Evolutionary conservation across 2,329 filamentous ascomycete species (phyloP).

Genomic region (Camptophora hylomeconis): DNA sequence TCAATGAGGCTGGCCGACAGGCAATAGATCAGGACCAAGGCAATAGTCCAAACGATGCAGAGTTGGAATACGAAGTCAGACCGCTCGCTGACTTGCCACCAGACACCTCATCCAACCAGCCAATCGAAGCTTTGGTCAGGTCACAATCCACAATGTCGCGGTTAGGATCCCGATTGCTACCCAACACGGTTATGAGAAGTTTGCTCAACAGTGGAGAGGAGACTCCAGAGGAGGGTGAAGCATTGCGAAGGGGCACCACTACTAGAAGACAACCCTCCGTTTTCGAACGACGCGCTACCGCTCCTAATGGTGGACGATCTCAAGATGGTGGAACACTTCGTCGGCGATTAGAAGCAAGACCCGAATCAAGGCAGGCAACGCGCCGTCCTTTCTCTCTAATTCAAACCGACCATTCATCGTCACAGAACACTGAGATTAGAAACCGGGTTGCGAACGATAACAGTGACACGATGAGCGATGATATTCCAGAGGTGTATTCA

Average conservation of each 20-base stretch:
- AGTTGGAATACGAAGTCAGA: conserved; percentile 25
- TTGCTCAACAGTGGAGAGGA: conserved; percentile 33
- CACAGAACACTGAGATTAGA: no score
- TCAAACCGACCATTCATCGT: no score
- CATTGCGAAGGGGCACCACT: conserved; percentile 30
- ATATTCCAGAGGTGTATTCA: conserved; percentile 16
- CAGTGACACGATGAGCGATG: no score
- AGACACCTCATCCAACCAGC: not conserved
- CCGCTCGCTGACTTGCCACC: conserved; percentile 20
- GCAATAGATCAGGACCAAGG: not conserved
- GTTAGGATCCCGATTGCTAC: conserved; percentile 34
- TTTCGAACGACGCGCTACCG: no score
- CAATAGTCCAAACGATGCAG: conserved; percentile 18
- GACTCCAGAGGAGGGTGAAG: conserved; percentile 31
- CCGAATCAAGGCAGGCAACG: no score
- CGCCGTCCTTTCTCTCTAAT: no score
- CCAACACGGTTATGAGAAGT: conserved; percentile 31
- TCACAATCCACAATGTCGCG: conserved; percentile 36
- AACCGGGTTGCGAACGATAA: no score
- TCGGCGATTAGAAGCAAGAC: no score
- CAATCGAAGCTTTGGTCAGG: conserved; percentile 8
- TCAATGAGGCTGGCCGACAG: no score
- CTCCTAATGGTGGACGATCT: no score
- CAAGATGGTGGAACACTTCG: conserved; percentile 1
- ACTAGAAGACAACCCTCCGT: conserved; percentile 19